Evolutionary conservation across 2,329 filamentous ascomycete genomes (phyloP).

Genomic region (Fusarium tuaranense): DNA sequence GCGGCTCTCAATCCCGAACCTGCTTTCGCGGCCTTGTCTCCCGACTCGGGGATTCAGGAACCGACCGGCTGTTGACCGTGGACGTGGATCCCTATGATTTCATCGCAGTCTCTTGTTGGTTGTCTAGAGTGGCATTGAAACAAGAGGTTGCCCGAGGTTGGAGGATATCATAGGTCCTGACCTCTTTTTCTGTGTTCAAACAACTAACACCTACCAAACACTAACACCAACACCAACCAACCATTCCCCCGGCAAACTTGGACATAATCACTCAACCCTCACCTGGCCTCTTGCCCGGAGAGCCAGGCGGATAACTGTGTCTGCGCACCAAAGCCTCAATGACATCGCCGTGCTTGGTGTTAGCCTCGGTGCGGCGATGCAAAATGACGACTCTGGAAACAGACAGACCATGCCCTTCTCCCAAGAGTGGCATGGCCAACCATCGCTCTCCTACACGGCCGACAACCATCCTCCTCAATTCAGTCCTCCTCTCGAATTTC

Average conservation of each 20-base stretch:
- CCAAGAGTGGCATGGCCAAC: slow-evolving; percentile 27
- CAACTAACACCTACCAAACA: background rate
- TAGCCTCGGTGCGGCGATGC: slow-evolving; percentile 41
- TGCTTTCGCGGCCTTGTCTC: slow-evolving; percentile 33
- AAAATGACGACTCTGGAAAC: slow-evolving; percentile 36
- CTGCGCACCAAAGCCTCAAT: slow-evolving; percentile 24
- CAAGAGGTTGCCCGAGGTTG: background rate
- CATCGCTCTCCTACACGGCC: slow-evolving; percentile 17
- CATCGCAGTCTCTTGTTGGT: slow-evolving; percentile 7
- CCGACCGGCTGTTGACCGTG: slow-evolving; percentile 26
- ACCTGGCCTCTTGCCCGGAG: slow-evolving; percentile 23
- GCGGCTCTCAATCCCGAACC: slow-evolving; percentile 31
- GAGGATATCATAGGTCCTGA: background rate
- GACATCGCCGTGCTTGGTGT: slow-evolving; percentile 37
- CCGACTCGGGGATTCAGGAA: slow-evolving; percentile 31
- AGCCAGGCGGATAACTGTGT: slow-evolving; percentile 29
- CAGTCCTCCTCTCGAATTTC: slow-evolving; percentile 11
- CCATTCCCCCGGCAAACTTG: background rate
- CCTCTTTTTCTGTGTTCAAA: background rate
- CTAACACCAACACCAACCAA: background rate
- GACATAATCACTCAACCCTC: slow-evolving; percentile 6
- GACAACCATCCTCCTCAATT: background rate
- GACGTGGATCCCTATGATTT: slow-evolving; percentile 35
- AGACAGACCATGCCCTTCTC: slow-evolving; percentile 30
- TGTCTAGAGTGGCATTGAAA: slow-evolving; percentile 2